Evolutionary conservation across 2,329 filamentous ascomycete species (phyloP).

Genomic region (Ceratocystiopsis minuta): DNA sequence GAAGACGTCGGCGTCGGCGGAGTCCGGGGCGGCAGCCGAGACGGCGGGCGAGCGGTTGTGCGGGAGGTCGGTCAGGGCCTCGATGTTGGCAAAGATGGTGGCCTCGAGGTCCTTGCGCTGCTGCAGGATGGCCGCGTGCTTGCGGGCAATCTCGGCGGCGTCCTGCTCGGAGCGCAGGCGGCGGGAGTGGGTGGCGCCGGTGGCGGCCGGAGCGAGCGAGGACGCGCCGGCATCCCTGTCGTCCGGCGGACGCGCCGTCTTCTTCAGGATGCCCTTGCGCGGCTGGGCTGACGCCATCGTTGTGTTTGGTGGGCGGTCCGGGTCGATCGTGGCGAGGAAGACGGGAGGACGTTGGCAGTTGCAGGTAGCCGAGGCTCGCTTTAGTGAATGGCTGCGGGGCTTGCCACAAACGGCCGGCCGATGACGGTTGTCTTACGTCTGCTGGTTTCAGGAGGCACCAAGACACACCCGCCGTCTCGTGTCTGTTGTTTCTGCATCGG

Average conservation of each 20-base stretch:
- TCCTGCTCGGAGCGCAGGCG: constrained; percentile 20
- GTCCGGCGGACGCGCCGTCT: constrained; percentile 20
- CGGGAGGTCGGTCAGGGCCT: constrained; percentile 49
- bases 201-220: no score
- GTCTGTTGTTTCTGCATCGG: no score
- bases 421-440: no score
- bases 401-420: no score
- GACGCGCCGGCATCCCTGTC: neutral
- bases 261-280: constrained; percentile 44
- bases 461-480: no score
- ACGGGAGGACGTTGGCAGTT: no score
- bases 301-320: constrained; percentile 6
- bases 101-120: constrained; percentile 63
- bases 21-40: constrained; percentile 29
- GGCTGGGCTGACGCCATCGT: constrained; percentile 29
- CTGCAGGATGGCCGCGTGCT: constrained; percentile 70
- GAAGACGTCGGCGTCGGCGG: constrained; percentile 46
- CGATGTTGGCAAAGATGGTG: constrained; percentile 52
- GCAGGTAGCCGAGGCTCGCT: no score
- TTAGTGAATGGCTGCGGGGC: no score
- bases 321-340: no score
- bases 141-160: constrained; percentile 47
- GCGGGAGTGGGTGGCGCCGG: constrained; percentile 11
- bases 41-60: constrained; percentile 15
- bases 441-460: no score